phyloP scores from a whole-genome alignment of 1,139 yeast species.

The Ogataea hybrid region DNA sequence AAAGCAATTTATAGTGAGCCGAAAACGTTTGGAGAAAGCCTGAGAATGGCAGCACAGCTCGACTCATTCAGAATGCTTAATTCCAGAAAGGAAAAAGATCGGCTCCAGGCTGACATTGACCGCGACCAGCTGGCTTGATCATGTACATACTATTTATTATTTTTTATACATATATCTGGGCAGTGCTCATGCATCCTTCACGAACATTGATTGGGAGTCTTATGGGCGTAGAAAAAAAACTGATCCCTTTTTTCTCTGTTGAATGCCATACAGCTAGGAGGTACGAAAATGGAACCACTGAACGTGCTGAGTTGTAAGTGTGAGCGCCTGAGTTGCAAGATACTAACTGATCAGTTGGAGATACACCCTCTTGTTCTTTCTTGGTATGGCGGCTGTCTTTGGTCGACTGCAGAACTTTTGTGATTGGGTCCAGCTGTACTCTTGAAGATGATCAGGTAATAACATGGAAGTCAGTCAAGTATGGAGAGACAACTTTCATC shows the following conservation, averaged over 20 bases:
- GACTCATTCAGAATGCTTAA: conserved; percentile 27
- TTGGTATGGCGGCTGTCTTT: conserved; percentile 20
- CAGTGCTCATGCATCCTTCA: conserved; percentile 2
- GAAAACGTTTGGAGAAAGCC: conserved; percentile 19
- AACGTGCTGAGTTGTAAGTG: conserved; percentile 19
- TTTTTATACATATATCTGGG: background rate
- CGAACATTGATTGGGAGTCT: background rate
- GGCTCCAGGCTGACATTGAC: conserved; percentile 3
- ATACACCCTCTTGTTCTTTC: conserved; percentile 17
- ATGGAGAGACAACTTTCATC: conserved; percentile 13
- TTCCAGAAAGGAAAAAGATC: conserved; percentile 20
- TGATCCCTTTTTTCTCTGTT: conserved; percentile 9
- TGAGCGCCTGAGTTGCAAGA: background rate
- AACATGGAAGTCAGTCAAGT: conserved; percentile 18
- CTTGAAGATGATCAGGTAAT: conserved; percentile 11
- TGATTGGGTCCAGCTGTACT: conserved; percentile 18
- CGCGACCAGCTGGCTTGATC: conserved; percentile 2
- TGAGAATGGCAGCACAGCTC: conserved; percentile 25
- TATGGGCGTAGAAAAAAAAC: conserved; percentile 10
- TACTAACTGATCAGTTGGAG: conserved; percentile 13
- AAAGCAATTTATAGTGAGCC: conserved; percentile 21
- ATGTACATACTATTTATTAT: background rate
- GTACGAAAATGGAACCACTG: conserved; percentile 10
- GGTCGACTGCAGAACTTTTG: conserved; percentile 11
- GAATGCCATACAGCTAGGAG: background rate